These are phyloP conservation scores for Bacidia rubella DNA, from an alignment of 495 filamentous ascomycete genomes.

Conservation along the genomic window DNA sequence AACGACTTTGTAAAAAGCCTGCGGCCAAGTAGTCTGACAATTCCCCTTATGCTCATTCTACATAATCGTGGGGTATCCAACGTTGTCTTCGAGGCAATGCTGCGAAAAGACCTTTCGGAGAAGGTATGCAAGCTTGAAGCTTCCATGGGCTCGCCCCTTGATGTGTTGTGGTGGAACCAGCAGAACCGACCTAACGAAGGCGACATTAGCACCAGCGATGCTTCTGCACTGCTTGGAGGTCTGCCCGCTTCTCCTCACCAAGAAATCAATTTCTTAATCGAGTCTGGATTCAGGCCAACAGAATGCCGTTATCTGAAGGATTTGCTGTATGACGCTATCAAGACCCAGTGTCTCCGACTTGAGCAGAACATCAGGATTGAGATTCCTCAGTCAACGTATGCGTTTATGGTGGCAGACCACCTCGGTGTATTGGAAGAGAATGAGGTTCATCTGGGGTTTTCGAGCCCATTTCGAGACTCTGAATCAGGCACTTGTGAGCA, in stretches of 20 bases:
- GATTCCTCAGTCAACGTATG: conserved; percentile 60
- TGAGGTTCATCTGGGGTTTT: conserved; percentile 74
- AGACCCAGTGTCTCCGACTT: conserved; percentile 39
- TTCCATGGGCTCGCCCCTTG: conserved; percentile 35
- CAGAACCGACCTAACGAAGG: conserved; percentile 17
- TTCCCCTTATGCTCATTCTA: conserved; percentile 67
- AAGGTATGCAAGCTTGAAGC: conserved; percentile 48
- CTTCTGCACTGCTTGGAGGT: conserved; percentile 33
- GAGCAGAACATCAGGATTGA: conserved; percentile 55
- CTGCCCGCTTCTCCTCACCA: conserved; percentile 40
- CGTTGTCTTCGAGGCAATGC: conserved; percentile 33
- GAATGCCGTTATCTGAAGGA: conserved; percentile 45
- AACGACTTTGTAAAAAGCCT: conserved; percentile 47
- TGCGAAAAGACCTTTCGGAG: conserved; percentile 44
- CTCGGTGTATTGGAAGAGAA: conserved; percentile 52
- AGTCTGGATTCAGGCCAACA: conserved; percentile 52
- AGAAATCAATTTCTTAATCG: conserved; percentile 40
- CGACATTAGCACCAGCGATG: conserved; percentile 16
- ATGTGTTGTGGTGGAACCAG: conserved; percentile 45
- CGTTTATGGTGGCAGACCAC: conserved; percentile 74
- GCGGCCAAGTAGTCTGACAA: conserved; percentile 52
- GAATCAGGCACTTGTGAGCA: conserved; percentile 40
- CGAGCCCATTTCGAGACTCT: conserved; percentile 45
- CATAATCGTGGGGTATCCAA: conserved; percentile 45
- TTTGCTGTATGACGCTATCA: conserved; percentile 39